Percentiles rank a stretch among this genome's conserved stretches.
Evolutionary conservation across 345 rosid genomes (phyloP).

Genomic region (Alliaria petiolata): DNA sequence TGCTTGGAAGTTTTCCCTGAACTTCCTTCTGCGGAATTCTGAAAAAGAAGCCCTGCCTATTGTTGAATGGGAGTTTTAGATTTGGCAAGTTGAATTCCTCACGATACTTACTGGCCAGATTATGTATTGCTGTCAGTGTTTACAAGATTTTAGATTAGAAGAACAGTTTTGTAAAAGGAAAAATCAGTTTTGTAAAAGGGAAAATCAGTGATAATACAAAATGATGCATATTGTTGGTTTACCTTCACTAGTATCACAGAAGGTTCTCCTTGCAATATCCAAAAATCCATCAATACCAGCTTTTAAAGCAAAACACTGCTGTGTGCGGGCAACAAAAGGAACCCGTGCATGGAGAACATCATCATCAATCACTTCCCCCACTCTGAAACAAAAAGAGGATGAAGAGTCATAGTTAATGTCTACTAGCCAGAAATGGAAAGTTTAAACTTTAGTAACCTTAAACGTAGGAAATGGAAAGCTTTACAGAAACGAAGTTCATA

Average conservation of each 20-base stretch:
- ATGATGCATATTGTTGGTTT: conserved; percentile 23
- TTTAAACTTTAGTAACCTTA: background rate
- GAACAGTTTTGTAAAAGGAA: background rate
- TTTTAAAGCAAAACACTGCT: conserved; percentile 97
- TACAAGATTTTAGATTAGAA: conserved; percentile 16
- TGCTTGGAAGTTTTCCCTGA: conserved; percentile 86
- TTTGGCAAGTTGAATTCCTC: conserved; percentile 84
- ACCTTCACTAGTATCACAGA: conserved; percentile 99
- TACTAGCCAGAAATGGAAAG: no score
- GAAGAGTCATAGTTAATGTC: conserved; percentile 10
- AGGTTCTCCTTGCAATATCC: conserved; percentile 90
- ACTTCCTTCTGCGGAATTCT: conserved; percentile 86
- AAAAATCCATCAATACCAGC: conserved; percentile 92
- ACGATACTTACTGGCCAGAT: conserved; percentile 83
- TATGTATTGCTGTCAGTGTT: conserved; percentile 72
- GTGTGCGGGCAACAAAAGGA: conserved; percentile 95
- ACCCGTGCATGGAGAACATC: conserved; percentile 95
- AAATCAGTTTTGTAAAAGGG: background rate
- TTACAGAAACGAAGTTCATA: conserved; percentile 9
- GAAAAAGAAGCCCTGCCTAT: conserved; percentile 91
- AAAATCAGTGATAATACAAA: conserved; percentile 4
- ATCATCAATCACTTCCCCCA: conserved; percentile 87
- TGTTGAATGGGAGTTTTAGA: conserved; percentile 95
- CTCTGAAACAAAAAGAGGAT: conserved; percentile 42
- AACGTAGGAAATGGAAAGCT: background rate